Conservation (phyloP, 2,329 filamentous ascomycete species). For the Fusarium domesticum region DNA sequence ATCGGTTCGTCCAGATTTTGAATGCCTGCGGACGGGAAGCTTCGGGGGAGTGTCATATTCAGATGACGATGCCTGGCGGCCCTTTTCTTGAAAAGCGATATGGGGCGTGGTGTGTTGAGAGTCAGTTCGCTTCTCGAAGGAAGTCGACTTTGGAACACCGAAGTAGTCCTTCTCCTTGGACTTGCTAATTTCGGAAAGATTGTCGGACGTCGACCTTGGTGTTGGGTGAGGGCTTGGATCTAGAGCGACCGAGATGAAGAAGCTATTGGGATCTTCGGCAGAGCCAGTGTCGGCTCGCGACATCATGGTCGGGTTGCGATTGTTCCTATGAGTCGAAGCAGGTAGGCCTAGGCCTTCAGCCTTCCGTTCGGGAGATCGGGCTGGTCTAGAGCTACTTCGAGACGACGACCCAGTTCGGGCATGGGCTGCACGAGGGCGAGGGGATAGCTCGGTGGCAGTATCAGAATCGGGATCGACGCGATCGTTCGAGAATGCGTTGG, state of each 20-base stretch:
- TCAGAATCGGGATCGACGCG: slow-evolving; percentile 61
- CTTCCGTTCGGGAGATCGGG: slow-evolving; percentile 55
- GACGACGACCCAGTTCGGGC: slow-evolving; percentile 54
- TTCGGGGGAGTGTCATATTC: slow-evolving; percentile 53
- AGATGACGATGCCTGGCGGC: slow-evolving; percentile 53
- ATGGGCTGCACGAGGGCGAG: slow-evolving; percentile 54
- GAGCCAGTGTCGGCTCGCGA: slow-evolving; percentile 44
- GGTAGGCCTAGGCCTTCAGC: slow-evolving; percentile 67
- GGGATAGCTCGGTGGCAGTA: slow-evolving; percentile 67
- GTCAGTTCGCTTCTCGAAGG: slow-evolving; percentile 46
- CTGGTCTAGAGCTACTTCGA: slow-evolving; percentile 50
- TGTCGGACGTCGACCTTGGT: slow-evolving; percentile 52
- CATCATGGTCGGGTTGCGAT: slow-evolving; percentile 68
- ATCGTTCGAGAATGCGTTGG: slow-evolving; percentile 60
- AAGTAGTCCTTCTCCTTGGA: slow-evolving; percentile 61
- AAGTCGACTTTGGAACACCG: slow-evolving; percentile 40
- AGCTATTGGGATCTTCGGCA: slow-evolving; percentile 62
- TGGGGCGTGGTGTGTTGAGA: slow-evolving; percentile 69
- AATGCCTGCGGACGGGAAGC: slow-evolving; percentile 35
- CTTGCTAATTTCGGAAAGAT: slow-evolving; percentile 43
- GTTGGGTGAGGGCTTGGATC: slow-evolving; percentile 65
- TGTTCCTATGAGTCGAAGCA: slow-evolving; percentile 72
- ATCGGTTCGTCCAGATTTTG: slow-evolving; percentile 48
- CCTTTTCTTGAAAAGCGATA: slow-evolving; percentile 87
- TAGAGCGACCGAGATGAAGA: slow-evolving; percentile 72